These are phyloP conservation scores for Trichaptum fuscoviolaceum DNA, from an alignment of 768 basidiomycete species.

Conservation along the genomic window DNA sequence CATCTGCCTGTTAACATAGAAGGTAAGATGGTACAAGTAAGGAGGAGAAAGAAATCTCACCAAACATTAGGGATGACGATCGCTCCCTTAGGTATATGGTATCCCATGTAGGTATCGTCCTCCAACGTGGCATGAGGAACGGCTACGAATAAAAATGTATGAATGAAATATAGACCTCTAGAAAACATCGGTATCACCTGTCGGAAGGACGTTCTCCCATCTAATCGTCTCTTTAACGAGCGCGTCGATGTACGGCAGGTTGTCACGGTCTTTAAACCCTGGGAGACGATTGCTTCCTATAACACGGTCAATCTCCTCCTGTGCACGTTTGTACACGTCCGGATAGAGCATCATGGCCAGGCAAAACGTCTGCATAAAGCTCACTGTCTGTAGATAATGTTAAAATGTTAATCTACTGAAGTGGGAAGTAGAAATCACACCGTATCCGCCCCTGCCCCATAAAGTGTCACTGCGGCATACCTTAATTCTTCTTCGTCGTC, in stretches of 20 bases:
- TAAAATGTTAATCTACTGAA: no score
- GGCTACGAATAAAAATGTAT: not conserved
- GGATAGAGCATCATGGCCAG: conserved; percentile 1
- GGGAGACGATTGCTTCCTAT: conserved; percentile 8
- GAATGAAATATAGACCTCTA: not conserved
- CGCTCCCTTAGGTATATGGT: conserved; percentile 14
- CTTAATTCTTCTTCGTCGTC: no score
- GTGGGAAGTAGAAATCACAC: no score
- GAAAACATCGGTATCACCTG: not conserved
- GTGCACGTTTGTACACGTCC: not conserved
- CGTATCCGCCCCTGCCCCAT: no score
- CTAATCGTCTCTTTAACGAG: conserved; percentile 9
- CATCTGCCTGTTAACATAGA: conserved; percentile 15
- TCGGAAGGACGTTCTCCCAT: conserved; percentile 3
- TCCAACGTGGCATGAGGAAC: not conserved
- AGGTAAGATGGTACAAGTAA: not conserved
- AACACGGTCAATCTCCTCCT: not conserved
- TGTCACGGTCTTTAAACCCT: conserved; percentile 2
- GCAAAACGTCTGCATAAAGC: no score
- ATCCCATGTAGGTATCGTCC: conserved; percentile 15
- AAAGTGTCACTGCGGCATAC: no score
- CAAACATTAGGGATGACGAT: conserved; percentile 14
- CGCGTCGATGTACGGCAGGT: conserved; percentile 12
- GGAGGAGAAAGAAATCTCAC: conserved; percentile 4
- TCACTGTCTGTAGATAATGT: no score